Evolutionary conservation across 2,329 filamentous ascomycete genomes (phyloP), one percentile per base, ranked within the genome.

Genomic region (Aspergillus chevalieri): DNA sequence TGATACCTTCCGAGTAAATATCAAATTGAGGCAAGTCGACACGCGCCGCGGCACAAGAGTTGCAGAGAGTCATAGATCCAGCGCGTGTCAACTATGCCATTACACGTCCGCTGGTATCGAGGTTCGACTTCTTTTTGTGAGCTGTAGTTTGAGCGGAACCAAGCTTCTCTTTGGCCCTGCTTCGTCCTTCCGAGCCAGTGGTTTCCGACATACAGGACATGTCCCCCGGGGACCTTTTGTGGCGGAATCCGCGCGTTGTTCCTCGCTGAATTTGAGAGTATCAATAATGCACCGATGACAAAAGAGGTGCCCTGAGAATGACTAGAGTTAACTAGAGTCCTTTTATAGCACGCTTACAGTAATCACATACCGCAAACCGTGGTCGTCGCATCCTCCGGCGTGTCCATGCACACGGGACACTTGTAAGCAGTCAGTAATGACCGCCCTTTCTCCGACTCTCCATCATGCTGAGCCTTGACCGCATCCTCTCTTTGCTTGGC

Each of bases 341-440:
- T 30, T 30, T 30, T 12, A 12, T 30, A 7, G 7, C 14, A 30
- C 10, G 9, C 26, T 30, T 30, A 30, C 10, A 46, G 14, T n/a
- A n/a, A 12, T 24, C 19, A 69, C 76, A 48, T 71, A 82, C 80
- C 82, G 59, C 82, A 85, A 19, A 74, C 65, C 2, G 82, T 84
- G 3, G 74, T 78, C 2, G 81, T 83, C 8, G 81, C 73, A 60
- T 84, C 75, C 7, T 76, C 81, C 2, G 77, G 79, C 3, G 70
- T 74, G 55, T 84, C 82, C 78, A 85, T 79, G 65, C 82, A 85
- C 19, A 85, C 80, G 42, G 83, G 81, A 61, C 82, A 85, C 52
- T 71, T 79, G 60, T 77, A 76, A 4, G 65, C 74, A 19, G 68
- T 77, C 55, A 78, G 70, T 33, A 69, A 57, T 33, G 70, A 70